Evolutionary conservation across 177 flowering plant species (phyloP), one percentile per base, ranked within the genome.

Genomic region (Vitis hybrid): DNA sequence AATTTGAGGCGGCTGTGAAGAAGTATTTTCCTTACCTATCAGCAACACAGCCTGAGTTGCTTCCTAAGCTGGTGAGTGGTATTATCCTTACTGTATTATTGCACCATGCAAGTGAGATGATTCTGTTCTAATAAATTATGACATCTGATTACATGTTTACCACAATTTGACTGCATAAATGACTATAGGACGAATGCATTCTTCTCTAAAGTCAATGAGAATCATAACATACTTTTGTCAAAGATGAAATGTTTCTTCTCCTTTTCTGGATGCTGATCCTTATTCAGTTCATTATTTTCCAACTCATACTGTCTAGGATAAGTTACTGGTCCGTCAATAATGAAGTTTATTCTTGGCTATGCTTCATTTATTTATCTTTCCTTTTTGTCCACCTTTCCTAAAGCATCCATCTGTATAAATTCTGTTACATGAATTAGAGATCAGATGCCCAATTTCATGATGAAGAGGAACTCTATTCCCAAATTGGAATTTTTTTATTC

Each of bases 1-100:
- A 74, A 56, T 79, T 78, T 65, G 76, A 80, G 72, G 72, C 69
- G 8, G 69, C 65, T 18, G 16, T 64, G 58, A 77, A 74, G 76
- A 79, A 78, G 61, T 56, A 62, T 45, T 72, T 69, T 56, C 72
- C 80, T 11, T 64, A 70, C 29, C 22, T 73, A 51, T 66, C 61
- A 13, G 72, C 6, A 16, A 67, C 68, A 64, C 64, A 65, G 33
- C 76, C 77, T 51, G 74, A 68, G 65, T 50, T 69, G 67, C 74
- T 51, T 51, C 45, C 72, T 69, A 71, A 69, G 62, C 58, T 72
- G 75, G 84, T 83, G 66, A 77, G 80, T 52, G 31, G 1, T 39
- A 39, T 39, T 39, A 39, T 39, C 45, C 45, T 39, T 39, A 7
- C 45, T 39, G 45, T 39, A 39, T 39, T 39, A 39, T 39, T 39